Base-by-base conservation (phyloP, 23 red algal genomes). In the Porphyridium purpureum region DNA sequence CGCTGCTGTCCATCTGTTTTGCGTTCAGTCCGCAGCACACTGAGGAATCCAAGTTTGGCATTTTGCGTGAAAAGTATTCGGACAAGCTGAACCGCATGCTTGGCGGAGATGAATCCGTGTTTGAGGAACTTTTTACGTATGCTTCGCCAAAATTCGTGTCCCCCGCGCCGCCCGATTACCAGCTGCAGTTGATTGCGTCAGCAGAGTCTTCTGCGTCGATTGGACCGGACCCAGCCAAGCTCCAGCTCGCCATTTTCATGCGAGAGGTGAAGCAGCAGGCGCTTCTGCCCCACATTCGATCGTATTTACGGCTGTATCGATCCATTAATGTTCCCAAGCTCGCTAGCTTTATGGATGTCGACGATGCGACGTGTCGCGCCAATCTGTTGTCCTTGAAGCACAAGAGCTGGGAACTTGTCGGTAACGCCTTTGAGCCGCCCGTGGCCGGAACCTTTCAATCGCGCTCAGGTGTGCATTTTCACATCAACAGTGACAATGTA, bases 111-210 rank as follows among this genome's bases (percentile, higher is more conserved):
- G 29, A 66, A 26, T 69, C 71, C 23, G 59, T 63, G 1, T 86
- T 86, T 47, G 81, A 82, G 54, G 90, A 86, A 29, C 31, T 86
- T 1, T 98, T 84, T 55, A 70, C 33, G 2, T 79, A 98, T 31
- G 80, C 90, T 7, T 76, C 75, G 52, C 90, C 90, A 21, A 98
- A 98, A 47, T 98, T 98, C 50, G 60, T 81, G 5, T 76, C 50
- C 3, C 90, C 90, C 26, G 70, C 73, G 28, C 62, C 84, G 23
- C 84, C 84, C 21, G 52, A 70, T 31, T 93, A 80, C 21, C 55
- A 81, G 41, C 47, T 61, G 5, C n/a, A n/a, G 50, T 58, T 15
- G 61, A 65, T 27, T 72, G 81, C 65, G 62, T 55, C 9, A 62
- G 69, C 30, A 63, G n/a, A n/a, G n/a, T n/a, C n/a, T n/a, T n/a